Base-by-base conservation (phyloP, 345 rosid genomes). In the Eutrema heterophyllum region DNA sequence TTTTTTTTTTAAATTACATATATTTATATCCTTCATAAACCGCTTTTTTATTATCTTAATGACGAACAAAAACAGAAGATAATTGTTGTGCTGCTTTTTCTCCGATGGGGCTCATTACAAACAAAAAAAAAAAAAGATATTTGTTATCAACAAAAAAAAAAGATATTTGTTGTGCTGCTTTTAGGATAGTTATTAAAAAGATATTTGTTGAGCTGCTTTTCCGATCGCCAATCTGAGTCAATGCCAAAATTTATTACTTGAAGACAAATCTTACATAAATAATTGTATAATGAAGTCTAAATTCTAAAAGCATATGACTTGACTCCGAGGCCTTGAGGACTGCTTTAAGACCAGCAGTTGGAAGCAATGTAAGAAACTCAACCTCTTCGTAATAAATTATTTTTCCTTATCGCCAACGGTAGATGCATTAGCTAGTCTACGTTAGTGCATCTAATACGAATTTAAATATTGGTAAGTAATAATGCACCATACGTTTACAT, bases 221-320 rank as follows among this genome's bases (percentile, higher is more conserved):
- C 29, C 36, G 0, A 53, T 30, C 3, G 5, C 66, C 35, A 40
- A 15, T 10, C 39, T 2, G 10, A 51, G 68, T 71, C 62, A 40
- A 64, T 33, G 9, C 24, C 40, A 27, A 55, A 54, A 48, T 15
- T 65, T 1, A 65, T 55, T 46, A 50, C 32, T 26, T 30, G 65
- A 48, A 27, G 59, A 73, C 29, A 45, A 65, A 36, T 9, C 49
- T 16, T 16, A 27, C 52, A 74, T 35, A 10, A 24, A 2, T 41
- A 30, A 24, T 30, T 21, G 14, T 51, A 6, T 56, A 24, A 56
- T 12, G 67, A 56, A 74, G 61, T 18, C 72, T 57, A 46, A 56
- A 74, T 49, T 67, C 53, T 39, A 29, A 49, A 74, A 30, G 72
- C 45, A 4, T 2, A 40, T 14, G 72, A 67, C 78, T 74, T 74